These are phyloP conservation scores for Canariomyces notabilis DNA, from an alignment of 2,329 filamentous ascomycete species.

Conservation along the genomic window DNA sequence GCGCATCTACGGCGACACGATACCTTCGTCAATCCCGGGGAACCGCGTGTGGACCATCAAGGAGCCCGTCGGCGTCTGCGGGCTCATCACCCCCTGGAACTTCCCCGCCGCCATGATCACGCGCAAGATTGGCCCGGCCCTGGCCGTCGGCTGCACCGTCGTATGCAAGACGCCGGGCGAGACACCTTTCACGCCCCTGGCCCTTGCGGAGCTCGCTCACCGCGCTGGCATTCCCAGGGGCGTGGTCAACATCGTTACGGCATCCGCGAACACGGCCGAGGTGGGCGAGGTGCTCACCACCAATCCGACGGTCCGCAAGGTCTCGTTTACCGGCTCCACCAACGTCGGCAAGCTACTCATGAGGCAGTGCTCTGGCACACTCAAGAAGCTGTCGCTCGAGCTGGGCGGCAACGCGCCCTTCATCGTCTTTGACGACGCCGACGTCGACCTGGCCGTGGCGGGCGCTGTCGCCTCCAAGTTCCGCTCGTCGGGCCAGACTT, in stretches of 20 bases:
- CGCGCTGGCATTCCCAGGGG: conserved; percentile 86
- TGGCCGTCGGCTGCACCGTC: conserved; percentile 93
- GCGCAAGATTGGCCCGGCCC: conserved; percentile 63
- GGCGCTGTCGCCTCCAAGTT: conserved; percentile 88
- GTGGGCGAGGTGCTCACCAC: conserved; percentile 75
- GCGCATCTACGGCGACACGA: conserved; percentile 67
- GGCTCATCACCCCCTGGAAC: conserved; percentile 84
- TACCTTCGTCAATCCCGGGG: conserved; percentile 62
- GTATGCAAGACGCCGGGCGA: conserved; percentile 88
- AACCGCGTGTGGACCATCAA: conserved; percentile 75
- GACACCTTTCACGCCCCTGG: conserved; percentile 86
- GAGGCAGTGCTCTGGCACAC: conserved; percentile 77
- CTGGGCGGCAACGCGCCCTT: conserved; percentile 94
- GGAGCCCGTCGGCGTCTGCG: conserved; percentile 80
- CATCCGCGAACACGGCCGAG: conserved; percentile 70
- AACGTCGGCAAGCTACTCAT: conserved; percentile 70
- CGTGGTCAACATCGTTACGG: conserved; percentile 84
- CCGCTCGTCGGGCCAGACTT: conserved; percentile 91
- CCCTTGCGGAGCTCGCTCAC: conserved; percentile 77
- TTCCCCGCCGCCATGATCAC: conserved; percentile 76
- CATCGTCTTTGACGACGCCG: conserved; percentile 94
- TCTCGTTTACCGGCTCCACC: conserved; percentile 88
- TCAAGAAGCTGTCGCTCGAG: conserved; percentile 83
- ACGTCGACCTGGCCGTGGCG: conserved; percentile 76
- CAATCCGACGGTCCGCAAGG: conserved; percentile 72